Base-by-base conservation (phyloP, 305 asterid species). In the Plantago lanceolata region DNA sequence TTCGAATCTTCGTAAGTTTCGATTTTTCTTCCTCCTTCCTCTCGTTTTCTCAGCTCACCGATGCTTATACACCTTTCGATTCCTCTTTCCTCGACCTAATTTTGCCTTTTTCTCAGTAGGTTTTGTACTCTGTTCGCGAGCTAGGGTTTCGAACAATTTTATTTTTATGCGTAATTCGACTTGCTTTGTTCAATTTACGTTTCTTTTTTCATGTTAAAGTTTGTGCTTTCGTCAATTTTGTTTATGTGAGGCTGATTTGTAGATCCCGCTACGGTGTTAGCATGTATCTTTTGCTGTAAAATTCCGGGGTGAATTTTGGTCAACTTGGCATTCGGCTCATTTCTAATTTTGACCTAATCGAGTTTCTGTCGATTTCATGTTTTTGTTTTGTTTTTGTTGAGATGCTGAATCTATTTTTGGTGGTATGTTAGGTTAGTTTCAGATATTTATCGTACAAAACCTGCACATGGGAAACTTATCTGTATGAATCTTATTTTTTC, bases 1-100 rank as follows among this genome's bases (percentile, higher is more conserved):
- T 48, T 48, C 63, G 18, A 55, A 64, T 63, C 66, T 57, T 33
- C 61, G 87, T 80, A 69, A 78, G 84, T 71, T 58, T 35, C 62
- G 2, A 2, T 48, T 48, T 58, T 18, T 56, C 55, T 11, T 20
- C 47, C 24, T 51, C 50, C 50, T 47, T 6, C 20, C 9, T 51
- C 35, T 60, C 20, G 20, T 19, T 19, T 71, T 71, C 17, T 49
- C 16, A 20, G 52, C 52, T 60, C 31, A 7, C 12, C 33, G 6
- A 61, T n/a, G 40, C 67, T 75, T 35, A 18, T 59, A 14, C 71
- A 48, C 17, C n/a, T 37, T 33, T 55, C 43, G 43, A 31, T 8
- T 31, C 24, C 1, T 35, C 18, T 43, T 26, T 48, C 19, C 16
- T 33, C 19, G 51, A 6, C 17, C 6, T 35, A n/a, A 24, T 26